Evolutionary conservation across 257 asterid genomes (phyloP), one percentile per base, ranked within the genome.

Genomic region (Lycium ferocissimum): DNA sequence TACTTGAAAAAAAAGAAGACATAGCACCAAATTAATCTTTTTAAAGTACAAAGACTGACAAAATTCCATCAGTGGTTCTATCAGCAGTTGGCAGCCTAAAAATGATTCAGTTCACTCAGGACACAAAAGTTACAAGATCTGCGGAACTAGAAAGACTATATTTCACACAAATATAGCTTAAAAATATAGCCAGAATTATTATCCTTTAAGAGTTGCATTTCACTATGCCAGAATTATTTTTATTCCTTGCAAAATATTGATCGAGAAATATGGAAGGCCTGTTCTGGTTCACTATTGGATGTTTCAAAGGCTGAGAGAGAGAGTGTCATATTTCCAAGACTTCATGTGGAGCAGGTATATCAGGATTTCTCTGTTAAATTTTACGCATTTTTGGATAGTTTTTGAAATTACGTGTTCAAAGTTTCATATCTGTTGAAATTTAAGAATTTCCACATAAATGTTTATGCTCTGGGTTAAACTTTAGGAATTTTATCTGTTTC

Each of bases 261-360:
- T 38, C 18, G 6, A 38, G 54, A 38, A 14, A 70, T 38, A 58
- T 93, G 97, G 97, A 89, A 87, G 91, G 94, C 88, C 51, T 92
- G 97, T 83, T 95, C 96, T n/a, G 96, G 96, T 71, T 93, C 97
- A 71, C 67, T 85, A 89, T 94, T 92, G 85, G 94, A 92, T 89
- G 90, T 93, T 85, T 91, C 96, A 35, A 90, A 86, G 84, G 80
- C 12, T 72, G 88, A n/a, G 87, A 38, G 96, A 92, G 79, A 88
- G 85, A 51, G 96, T 92, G 49, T 93, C 86, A 86, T 93, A 93
- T 93, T 93, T 70, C 97, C 94, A 61, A 94, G 92, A 81, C 95
- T 94, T 17, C 97, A 90, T 88, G 89, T 90, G 94, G 97, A 93
- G 71, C 95, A 94, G 88, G 97, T 26, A 26, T 26, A 92, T 38